Evolutionary conservation across 2,329 filamentous ascomycete species (phyloP).

Genomic region (Chaetomium sp.): DNA sequence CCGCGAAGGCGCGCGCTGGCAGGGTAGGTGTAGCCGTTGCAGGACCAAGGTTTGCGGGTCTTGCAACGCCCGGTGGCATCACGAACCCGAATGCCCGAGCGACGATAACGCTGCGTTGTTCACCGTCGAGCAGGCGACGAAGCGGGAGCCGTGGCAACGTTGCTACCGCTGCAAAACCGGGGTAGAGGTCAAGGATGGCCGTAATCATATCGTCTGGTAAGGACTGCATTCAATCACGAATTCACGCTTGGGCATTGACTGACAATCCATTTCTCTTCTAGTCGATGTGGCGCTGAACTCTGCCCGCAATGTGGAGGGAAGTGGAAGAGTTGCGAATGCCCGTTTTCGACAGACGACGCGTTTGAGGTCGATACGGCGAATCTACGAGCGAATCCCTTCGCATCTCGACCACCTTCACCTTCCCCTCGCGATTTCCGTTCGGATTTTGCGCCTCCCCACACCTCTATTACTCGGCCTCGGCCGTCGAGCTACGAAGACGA

Average conservation of each 20-base stretch:
- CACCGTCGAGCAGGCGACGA: conserved; percentile 62
- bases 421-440: conserved; percentile 40
- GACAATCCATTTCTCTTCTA: conserved; percentile 31
- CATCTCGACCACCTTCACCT: conserved; percentile 37
- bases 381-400: conserved; percentile 41
- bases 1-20: conserved; percentile 60
- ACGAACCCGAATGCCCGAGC: conserved; percentile 66
- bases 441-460: conserved; percentile 34
- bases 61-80: conserved; percentile 77
- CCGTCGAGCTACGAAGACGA: conserved; percentile 52
- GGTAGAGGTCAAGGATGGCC: conserved; percentile 80
- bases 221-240: conserved; percentile 36
- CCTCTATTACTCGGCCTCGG: conserved; percentile 35
- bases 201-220: conserved; percentile 87
- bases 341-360: conserved; percentile 70
- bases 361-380: conserved; percentile 53
- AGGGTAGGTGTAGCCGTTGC: conserved; percentile 71
- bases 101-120: conserved; percentile 67
- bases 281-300: conserved; percentile 79
- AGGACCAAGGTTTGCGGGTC: conserved; percentile 71
- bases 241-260: background rate
- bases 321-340: conserved; percentile 83
- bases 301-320: conserved; percentile 82
- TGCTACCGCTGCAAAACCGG: conserved; percentile 74
- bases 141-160: conserved; percentile 68